These are phyloP conservation scores for Leccinum sublutescens DNA, from an alignment of 768 basidiomycete genomes.

Conservation along the genomic window DNA sequence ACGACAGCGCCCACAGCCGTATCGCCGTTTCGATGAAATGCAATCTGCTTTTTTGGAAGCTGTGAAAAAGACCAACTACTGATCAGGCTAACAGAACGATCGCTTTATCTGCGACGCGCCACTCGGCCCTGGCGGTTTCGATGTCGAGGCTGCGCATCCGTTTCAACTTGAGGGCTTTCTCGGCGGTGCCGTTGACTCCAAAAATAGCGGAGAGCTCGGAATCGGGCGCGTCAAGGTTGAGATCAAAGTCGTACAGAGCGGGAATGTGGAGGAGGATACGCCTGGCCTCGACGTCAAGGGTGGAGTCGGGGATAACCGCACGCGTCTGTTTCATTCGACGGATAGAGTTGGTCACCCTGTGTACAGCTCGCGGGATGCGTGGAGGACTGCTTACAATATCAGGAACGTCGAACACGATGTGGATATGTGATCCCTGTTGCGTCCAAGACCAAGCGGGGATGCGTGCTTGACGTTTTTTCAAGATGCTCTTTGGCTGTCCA, in stretches of 20 bases:
- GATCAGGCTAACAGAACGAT: slow-evolving; percentile 46
- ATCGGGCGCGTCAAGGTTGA: slow-evolving; percentile 57
- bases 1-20: background rate
- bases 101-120: slow-evolving; percentile 54
- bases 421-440: slow-evolving; percentile 40
- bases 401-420: slow-evolving; percentile 54
- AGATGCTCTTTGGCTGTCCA: slow-evolving; percentile 40
- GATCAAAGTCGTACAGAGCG: slow-evolving; percentile 47
- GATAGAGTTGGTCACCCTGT: slow-evolving; percentile 5
- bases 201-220: slow-evolving; percentile 43
- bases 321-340: slow-evolving; percentile 35
- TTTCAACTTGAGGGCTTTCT: slow-evolving; percentile 49
- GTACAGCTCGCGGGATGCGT: slow-evolving; percentile 6
- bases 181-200: slow-evolving; percentile 12
- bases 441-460: slow-evolving; percentile 55
- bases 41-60: background rate
- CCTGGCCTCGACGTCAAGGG: slow-evolving; percentile 65
- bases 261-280: slow-evolving; percentile 56
- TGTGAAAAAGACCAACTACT: slow-evolving; percentile 1
- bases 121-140: slow-evolving; percentile 63
- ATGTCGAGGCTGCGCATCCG: slow-evolving; percentile 58
- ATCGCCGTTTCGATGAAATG: slow-evolving; percentile 5
- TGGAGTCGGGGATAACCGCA: slow-evolving; percentile 42
- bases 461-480: slow-evolving; percentile 33
- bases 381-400: slow-evolving; percentile 46